Conservation (phyloP, 352 stramenopile species). For the Pythium oligandrum region DNA sequence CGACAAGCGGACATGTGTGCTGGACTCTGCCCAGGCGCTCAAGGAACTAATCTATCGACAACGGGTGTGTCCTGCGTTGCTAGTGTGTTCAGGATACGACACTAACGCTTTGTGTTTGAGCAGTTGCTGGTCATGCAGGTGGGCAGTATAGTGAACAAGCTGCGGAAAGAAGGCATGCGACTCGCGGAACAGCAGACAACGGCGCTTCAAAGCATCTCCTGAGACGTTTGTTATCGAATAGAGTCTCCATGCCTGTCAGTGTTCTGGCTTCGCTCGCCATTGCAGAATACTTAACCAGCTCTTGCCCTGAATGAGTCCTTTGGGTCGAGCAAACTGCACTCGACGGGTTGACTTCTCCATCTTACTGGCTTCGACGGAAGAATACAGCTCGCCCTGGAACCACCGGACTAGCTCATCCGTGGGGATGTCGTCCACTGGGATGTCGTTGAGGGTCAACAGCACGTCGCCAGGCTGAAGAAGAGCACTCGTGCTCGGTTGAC, state of each 20-base stretch:
- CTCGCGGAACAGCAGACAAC: constrained; percentile 67
- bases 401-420: constrained; percentile 20
- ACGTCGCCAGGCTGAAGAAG: constrained; percentile 12
- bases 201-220: constrained; percentile 60
- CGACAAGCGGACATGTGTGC: constrained; percentile 28
- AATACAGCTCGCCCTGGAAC: constrained; percentile 7
- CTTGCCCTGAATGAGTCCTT: too few species aligned
- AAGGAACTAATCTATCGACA: constrained; percentile 44
- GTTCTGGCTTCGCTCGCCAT: too few species aligned
- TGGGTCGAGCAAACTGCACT: too few species aligned
- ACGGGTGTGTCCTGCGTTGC: constrained; percentile 22
- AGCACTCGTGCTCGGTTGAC: neutral
- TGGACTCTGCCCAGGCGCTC: constrained; percentile 31
- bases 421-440: constrained; percentile 23
- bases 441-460: constrained; percentile 24
- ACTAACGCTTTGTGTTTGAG: neutral
- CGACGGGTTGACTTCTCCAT: too few species aligned
- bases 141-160: constrained; percentile 49
- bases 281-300: too few species aligned
- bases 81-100: neutral
- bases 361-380: too few species aligned
- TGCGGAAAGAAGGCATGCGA: constrained; percentile 69
- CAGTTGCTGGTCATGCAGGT: constrained; percentile 66
- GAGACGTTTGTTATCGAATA: neutral
- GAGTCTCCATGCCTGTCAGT: too few species aligned